Evolutionary conservation across 345 rosid genomes (phyloP).

Genomic region (Populus pruinosa): DNA sequence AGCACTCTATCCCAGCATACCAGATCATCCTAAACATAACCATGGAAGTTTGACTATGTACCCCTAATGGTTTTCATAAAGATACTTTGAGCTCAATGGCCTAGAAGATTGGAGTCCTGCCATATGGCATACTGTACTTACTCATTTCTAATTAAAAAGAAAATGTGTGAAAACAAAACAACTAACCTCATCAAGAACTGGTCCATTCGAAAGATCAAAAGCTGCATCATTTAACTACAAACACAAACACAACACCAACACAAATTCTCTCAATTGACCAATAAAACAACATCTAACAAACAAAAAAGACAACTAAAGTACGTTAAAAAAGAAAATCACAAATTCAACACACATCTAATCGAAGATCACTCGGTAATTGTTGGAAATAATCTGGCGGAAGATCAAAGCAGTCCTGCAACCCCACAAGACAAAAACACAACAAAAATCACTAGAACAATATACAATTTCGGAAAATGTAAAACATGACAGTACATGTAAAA

Average conservation of each 20-base stretch:
- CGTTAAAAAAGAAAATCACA: not conserved
- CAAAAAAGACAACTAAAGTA: not conserved
- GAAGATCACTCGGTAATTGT: slow-evolving; percentile 71
- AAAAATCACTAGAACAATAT: not conserved
- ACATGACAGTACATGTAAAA: not conserved
- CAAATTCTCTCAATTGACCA: not conserved
- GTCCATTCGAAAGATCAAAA: slow-evolving; percentile 90
- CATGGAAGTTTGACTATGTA: not conserved
- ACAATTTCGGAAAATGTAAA: not conserved
- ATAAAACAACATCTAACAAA: not conserved
- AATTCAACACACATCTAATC: slow-evolving; percentile 58
- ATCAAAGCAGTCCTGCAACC: slow-evolving; percentile 73
- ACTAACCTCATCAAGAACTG: slow-evolving; percentile 70
- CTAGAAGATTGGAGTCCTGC: not conserved
- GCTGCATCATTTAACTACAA: slow-evolving; percentile 92
- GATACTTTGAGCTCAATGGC: not conserved
- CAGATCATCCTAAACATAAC: too few relatives aligned
- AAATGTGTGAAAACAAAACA: not conserved
- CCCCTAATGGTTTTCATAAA: not conserved
- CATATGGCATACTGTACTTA: not conserved
- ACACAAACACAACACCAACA: not conserved
- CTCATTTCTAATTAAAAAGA: not conserved
- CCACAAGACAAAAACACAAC: not conserved
- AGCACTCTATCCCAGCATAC: too few relatives aligned
- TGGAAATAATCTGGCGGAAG: slow-evolving; percentile 75